phyloP scores from a whole-genome alignment of 495 filamentous ascomycete species.

The Tuber indicum region DNA sequence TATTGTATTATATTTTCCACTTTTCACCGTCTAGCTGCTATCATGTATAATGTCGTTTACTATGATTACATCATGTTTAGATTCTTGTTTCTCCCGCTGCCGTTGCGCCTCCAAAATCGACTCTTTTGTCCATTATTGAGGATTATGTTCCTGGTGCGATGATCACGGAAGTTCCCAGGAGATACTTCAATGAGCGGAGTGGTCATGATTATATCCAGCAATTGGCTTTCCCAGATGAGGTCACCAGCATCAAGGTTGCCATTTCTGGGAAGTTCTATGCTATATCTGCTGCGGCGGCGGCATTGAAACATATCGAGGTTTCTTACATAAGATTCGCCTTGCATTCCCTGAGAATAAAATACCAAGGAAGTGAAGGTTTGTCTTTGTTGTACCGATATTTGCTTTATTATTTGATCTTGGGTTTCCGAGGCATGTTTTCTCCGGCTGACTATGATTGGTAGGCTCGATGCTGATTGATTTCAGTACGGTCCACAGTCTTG shows the following conservation, averaged over 20 bases:
- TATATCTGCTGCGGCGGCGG: conserved; percentile 79
- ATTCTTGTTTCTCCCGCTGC: conserved; percentile 66
- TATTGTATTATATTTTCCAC: background rate
- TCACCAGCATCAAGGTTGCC: conserved; percentile 68
- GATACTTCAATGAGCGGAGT: conserved; percentile 77
- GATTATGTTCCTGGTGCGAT: conserved; percentile 55
- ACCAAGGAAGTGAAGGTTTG: conserved; percentile 65
- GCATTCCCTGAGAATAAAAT: conserved; percentile 77
- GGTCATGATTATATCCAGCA: conserved; percentile 73
- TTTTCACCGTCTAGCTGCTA: background rate
- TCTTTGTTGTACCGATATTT: background rate
- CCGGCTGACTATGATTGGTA: conserved; percentile 15
- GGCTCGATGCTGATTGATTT: conserved; percentile 93
- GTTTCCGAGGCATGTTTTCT: background rate
- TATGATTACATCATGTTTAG: conserved; percentile 24
- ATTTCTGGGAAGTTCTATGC: conserved; percentile 84
- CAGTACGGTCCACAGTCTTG: conserved; percentile 73
- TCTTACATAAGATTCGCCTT: conserved; percentile 53
- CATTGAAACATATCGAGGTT: conserved; percentile 71
- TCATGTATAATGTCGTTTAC: background rate
- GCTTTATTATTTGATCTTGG: conserved; percentile 4
- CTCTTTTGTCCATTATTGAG: conserved; percentile 67
- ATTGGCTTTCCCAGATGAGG: conserved; percentile 68
- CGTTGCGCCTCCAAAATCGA: conserved; percentile 60
- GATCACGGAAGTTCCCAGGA: conserved; percentile 66